Conservation (phyloP, 1,284 basidiomycete species). For the Leccinum griseonigrum region DNA sequence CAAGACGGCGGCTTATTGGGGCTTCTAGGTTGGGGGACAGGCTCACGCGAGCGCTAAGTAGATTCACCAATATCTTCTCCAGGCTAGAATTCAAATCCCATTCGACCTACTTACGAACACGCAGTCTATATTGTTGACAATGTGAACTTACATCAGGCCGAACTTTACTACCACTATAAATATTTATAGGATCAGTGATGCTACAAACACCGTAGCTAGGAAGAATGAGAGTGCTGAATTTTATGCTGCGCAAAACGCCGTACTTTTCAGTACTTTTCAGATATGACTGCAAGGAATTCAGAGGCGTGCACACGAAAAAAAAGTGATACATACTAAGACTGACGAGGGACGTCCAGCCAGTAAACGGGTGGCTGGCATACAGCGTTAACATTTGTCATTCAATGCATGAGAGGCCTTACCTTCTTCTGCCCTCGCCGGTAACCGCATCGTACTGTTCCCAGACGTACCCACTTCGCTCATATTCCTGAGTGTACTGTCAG, state of each 20-base stretch:
- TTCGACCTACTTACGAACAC: not conserved
- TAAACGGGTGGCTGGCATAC: slow-evolving; percentile 78
- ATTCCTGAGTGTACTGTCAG: slow-evolving; percentile 62
- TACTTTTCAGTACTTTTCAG: slow-evolving; percentile 51
- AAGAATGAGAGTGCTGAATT: not conserved
- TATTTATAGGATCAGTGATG: not conserved
- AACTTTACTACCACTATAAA: not conserved
- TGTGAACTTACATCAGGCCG: not conserved
- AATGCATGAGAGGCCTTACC: slow-evolving; percentile 42
- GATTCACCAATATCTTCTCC: not conserved
- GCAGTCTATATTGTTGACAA: not conserved
- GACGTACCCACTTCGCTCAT: slow-evolving; percentile 86
- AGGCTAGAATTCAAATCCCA: not conserved
- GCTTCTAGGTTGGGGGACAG: not conserved
- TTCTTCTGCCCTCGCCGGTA: slow-evolving; percentile 81
- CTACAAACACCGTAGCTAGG: not conserved
- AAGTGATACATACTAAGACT: slow-evolving; percentile 60
- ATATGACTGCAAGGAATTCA: slow-evolving; percentile 41
- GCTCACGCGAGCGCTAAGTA: not conserved
- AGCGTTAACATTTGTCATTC: slow-evolving; percentile 7
- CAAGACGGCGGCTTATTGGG: not conserved
- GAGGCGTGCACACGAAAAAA: slow-evolving; percentile 8
- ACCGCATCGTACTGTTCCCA: slow-evolving; percentile 94
- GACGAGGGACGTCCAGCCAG: slow-evolving; percentile 88
- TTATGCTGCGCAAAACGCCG: not conserved